Evolutionary conservation across 306 rosid species (phyloP).

Genomic region (Arachis hypogaea): DNA sequence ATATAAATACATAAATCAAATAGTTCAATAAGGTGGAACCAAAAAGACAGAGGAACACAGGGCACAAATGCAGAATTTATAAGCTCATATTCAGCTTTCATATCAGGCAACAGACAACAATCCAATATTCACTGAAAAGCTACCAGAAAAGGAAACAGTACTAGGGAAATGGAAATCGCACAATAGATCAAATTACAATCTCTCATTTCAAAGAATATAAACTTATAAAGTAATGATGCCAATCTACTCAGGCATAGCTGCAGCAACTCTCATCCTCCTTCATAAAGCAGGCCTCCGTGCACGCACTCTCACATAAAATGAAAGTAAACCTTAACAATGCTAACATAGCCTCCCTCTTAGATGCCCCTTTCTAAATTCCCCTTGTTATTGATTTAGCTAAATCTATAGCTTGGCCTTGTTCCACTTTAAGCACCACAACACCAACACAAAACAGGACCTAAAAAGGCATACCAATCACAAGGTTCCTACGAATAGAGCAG

Average conservation of each 20-base stretch:
- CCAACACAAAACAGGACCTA: conserved; percentile 1
- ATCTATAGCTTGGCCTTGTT: background rate
- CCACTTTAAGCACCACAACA: background rate
- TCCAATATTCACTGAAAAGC: conserved; percentile 7
- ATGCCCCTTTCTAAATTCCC: background rate
- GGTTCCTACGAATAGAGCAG: background rate
- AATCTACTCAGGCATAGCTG: conserved; percentile 13
- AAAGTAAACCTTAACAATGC: background rate
- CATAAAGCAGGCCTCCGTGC: too few species aligned
- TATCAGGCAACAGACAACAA: conserved; percentile 12
- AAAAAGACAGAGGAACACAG: conserved; percentile 23
- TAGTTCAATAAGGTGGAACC: background rate
- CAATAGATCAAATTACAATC: conserved; percentile 15
- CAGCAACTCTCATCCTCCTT: background rate
- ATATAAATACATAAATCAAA: background rate
- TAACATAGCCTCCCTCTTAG: background rate
- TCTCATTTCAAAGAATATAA: background rate
- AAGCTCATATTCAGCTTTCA: conserved; percentile 10
- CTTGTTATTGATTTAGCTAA: background rate
- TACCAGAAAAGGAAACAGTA: conserved; percentile 15
- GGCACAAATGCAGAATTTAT: conserved; percentile 18
- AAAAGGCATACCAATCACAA: background rate
- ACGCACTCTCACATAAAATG: background rate
- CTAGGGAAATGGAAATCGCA: conserved; percentile 6
- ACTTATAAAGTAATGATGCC: conserved; percentile 4